Percentiles rank a stretch among this genome's conserved stretches.
Conservation (phyloP, 495 filamentous ascomycete genomes). For the Rhypophila decipiens region DNA sequence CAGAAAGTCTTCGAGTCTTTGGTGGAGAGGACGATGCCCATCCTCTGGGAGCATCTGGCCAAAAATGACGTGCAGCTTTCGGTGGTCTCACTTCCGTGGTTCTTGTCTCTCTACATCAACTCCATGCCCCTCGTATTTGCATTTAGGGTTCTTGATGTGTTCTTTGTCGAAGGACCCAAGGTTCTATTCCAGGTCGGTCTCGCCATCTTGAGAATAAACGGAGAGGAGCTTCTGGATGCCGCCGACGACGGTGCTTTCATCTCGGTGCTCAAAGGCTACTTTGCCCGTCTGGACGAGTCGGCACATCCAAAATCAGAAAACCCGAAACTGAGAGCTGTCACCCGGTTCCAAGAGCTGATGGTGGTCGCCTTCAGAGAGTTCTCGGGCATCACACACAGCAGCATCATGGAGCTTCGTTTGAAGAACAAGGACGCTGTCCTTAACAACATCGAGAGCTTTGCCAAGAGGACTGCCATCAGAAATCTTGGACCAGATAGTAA, state of each 20-base stretch:
- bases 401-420: conserved; percentile 77
- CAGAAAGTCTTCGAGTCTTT: conserved; percentile 95
- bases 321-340: conserved; percentile 84
- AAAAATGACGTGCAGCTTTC: conserved; percentile 98
- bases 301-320: conserved; percentile 94
- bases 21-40: conserved; percentile 97
- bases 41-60: conserved; percentile 93
- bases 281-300: conserved; percentile 85
- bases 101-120: conserved; percentile 96
- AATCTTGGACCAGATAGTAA: conserved; percentile 96
- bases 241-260: conserved; percentile 96
- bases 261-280: conserved; percentile 90
- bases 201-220: conserved; percentile 94
- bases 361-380: conserved; percentile 99
- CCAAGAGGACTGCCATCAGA: conserved; percentile 90
- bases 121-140: conserved; percentile 98
- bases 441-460: conserved; percentile 92
- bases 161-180: conserved; percentile 96
- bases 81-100: conserved; percentile 96
- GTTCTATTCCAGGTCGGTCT: conserved; percentile 95
- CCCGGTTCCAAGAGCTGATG: conserved; percentile 95
- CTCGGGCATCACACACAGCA: conserved; percentile 86
- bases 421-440: conserved; percentile 91
- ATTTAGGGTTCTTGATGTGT: conserved; percentile 92
- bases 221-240: conserved; percentile 93